phyloP scores from a whole-genome alignment of 2,329 filamentous ascomycete species.

The Fusarium piperis region DNA sequence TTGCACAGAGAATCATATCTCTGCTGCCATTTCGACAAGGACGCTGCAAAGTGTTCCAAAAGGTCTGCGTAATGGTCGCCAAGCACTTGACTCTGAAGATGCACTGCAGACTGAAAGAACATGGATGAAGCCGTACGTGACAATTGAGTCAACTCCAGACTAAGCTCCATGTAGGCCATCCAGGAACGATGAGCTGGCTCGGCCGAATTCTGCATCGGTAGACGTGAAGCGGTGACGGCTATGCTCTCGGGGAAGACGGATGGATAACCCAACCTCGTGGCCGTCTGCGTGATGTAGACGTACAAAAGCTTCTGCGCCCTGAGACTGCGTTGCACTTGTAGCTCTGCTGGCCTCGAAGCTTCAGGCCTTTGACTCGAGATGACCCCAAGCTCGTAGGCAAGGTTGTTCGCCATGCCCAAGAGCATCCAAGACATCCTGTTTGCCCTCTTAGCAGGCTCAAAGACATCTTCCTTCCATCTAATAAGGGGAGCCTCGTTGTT shows the following conservation, averaged over 20 bases:
- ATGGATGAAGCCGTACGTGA: conserved; percentile 29
- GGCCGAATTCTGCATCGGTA: not conserved
- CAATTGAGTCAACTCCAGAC: conserved; percentile 27
- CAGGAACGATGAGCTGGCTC: conserved; percentile 3
- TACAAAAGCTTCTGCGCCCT: conserved; percentile 33
- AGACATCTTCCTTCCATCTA: conserved; percentile 39
- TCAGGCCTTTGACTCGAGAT: conserved; percentile 5
- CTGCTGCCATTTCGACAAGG: conserved; percentile 26
- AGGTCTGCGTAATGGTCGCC: conserved; percentile 31
- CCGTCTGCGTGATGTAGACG: conserved; percentile 30
- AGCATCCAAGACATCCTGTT: conserved; percentile 44
- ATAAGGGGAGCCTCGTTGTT: conserved; percentile 35
- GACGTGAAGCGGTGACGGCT: conserved; percentile 2
- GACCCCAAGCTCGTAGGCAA: conserved; percentile 35
- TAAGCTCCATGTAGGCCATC: conserved; percentile 29
- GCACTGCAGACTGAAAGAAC: conserved; percentile 32
- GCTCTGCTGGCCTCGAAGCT: not conserved
- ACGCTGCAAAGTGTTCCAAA: conserved; percentile 24
- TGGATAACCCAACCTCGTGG: conserved; percentile 8
- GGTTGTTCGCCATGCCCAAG: conserved; percentile 31
- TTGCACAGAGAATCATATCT: conserved; percentile 3
- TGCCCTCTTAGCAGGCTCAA: conserved; percentile 37
- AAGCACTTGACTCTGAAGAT: conserved; percentile 28
- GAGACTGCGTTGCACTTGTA: not conserved
- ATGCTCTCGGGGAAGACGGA: conserved; percentile 20